A percentile compares a stretch with the other conserved stretches of the same genome.
Conservation (phyloP, 306 rosid species). For the Begonia masoniana region DNA sequence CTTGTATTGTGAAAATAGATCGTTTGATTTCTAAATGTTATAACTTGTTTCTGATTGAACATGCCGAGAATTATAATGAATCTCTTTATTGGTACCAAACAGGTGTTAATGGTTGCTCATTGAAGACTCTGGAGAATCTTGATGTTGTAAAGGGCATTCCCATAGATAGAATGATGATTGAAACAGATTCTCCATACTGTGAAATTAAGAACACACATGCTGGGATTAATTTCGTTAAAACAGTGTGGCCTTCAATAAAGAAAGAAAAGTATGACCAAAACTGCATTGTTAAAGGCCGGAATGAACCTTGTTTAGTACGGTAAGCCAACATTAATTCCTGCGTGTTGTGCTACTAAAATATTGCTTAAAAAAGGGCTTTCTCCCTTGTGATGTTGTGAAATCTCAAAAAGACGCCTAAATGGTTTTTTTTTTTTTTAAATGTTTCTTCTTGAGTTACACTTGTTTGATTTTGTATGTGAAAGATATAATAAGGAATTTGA, state of each 20-base stretch:
- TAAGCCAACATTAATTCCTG: slow-evolving; percentile 11
- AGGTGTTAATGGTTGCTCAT: slow-evolving; percentile 90
- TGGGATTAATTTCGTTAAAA: slow-evolving; percentile 66
- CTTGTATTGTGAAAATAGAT: no score
- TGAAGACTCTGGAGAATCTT: slow-evolving; percentile 71
- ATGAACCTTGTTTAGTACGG: slow-evolving; percentile 92
- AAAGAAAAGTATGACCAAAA: slow-evolving; percentile 79
- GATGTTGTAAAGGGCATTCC: slow-evolving; percentile 72
- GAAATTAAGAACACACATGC: slow-evolving; percentile 88
- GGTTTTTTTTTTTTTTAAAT: neutral
- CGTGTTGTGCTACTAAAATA: no score
- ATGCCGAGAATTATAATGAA: neutral
- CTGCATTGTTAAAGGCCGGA: slow-evolving; percentile 74
- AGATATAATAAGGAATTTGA: slow-evolving; percentile 3
- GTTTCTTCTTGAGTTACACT: neutral
- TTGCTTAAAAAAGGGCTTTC: no score
- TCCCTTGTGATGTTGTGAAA: no score
- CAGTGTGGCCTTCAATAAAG: slow-evolving; percentile 79
- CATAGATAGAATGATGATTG: slow-evolving; percentile 80
- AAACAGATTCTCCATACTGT: slow-evolving; percentile 93
- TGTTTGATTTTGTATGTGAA: neutral
- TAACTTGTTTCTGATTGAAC: neutral
- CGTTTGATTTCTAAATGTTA: no score
- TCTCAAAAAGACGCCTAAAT: neutral
- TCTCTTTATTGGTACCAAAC: slow-evolving; percentile 14